Evolutionary conservation across 2,329 filamentous ascomycete genomes (phyloP), one percentile per base, ranked within the genome.

Genomic region (Monilinia fructigena): DNA sequence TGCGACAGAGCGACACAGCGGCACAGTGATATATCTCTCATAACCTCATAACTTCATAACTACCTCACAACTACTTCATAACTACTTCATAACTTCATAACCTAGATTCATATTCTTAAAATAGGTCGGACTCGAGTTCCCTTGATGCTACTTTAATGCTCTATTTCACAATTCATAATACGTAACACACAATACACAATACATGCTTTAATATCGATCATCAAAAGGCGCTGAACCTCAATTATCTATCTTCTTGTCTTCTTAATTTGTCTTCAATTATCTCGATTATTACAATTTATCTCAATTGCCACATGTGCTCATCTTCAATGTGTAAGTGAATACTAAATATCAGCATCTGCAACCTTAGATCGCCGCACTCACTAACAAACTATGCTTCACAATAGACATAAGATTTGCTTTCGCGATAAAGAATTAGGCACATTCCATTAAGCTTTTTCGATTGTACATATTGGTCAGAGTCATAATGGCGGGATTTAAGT

Each of bases 401-500:
- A 40, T 23, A 63, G 60, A 63, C 35, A 53, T 20, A 16, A 42
- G 42, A 53, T n/a, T 47, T 31, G n/a, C 23, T 31, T 18, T 31
- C 35, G 31, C 60, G 31, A 42, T 42, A 61, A 54, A 38, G 38
- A 40, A 35, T 47, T 54, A 45, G 47, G 38, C 47, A 35, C 35
- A 59, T 65, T 35, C 47, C 48, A 53, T 54, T 42, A 8, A 20
- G 18, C 14, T 48, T 48, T 26, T 26, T 58, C 53, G 38, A 28
- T 48, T 55, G 26, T 38, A 62, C 26, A 61, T 54, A 66, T 55
- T 40, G 26, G 40, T 50, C 23, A 18, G 35, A 50, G 38, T 26
- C 40, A 60, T 45, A 67, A 87, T 87, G 84, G 72, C 69, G 26
- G 83, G 81, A 65, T 74, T 82, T 65, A 76, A 82, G 65, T 78